Evolutionary conservation across 441 rosid species (phyloP).

Genomic region (Viola pubescens): DNA sequence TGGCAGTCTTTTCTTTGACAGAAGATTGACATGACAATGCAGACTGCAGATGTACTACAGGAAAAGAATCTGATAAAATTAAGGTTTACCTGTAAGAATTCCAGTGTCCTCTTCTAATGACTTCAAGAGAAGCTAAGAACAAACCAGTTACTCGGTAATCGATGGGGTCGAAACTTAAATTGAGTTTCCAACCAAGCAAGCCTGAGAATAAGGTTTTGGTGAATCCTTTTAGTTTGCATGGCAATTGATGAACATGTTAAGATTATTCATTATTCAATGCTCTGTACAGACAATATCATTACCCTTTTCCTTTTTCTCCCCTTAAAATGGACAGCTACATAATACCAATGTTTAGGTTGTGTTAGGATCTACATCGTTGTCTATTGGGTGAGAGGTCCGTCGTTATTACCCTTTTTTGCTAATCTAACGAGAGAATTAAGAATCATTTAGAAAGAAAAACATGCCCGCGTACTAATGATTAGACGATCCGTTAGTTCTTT

Average conservation of each 20-base stretch:
- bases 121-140: slow-evolving; percentile 86
- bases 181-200: slow-evolving; percentile 91
- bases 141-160: slow-evolving; percentile 72
- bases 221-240: too few relatives aligned
- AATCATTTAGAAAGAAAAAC: not conserved
- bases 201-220: slow-evolving; percentile 63
- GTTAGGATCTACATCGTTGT: slow-evolving; percentile 26
- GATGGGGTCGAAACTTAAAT: slow-evolving; percentile 62
- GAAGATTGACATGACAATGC: not conserved
- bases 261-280: too few relatives aligned
- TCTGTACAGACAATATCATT: too few relatives aligned
- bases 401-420: slow-evolving; percentile 3
- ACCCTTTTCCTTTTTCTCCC: not conserved
- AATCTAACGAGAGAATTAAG: not conserved
- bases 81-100: slow-evolving; percentile 74
- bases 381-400: slow-evolving; percentile 14
- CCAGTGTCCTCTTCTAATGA: slow-evolving; percentile 93
- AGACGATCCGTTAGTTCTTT: too few relatives aligned
- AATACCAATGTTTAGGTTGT: slow-evolving; percentile 28
- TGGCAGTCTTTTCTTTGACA: not conserved
- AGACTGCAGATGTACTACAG: not conserved
- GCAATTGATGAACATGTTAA: too few relatives aligned
- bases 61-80: not conserved
- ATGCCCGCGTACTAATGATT: too few relatives aligned
- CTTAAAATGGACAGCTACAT: slow-evolving; percentile 20